These are phyloP conservation scores for Hirsutella minnesotensis DNA, from an alignment of 2,329 filamentous ascomycete species.

Conservation along the genomic window DNA sequence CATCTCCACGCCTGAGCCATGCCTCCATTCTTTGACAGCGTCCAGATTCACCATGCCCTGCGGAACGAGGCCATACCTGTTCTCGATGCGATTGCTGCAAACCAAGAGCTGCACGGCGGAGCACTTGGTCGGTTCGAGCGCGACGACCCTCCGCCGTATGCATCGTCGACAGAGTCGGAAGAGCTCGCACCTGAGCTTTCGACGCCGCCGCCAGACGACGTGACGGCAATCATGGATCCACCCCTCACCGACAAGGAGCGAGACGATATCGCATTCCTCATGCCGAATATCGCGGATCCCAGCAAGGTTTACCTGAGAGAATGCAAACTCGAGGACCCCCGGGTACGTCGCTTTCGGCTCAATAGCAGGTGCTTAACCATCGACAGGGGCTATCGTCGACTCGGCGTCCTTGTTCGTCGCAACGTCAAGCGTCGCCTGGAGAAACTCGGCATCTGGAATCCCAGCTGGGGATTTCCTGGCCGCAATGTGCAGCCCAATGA, in stretches of 20 bases:
- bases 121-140: constrained; percentile 1
- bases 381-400: not conserved
- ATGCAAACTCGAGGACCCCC: not conserved
- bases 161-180: constrained; percentile 1
- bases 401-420: constrained; percentile 1
- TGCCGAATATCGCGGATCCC: not conserved
- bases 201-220: not conserved
- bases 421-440: constrained; percentile 2
- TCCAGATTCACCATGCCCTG: not conserved
- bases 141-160: constrained; percentile 1
- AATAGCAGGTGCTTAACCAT: not conserved
- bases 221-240: not conserved
- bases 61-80: not conserved
- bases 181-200: not conserved
- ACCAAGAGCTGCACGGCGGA: not conserved
- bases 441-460: constrained; percentile 3
- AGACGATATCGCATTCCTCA: not conserved
- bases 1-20: not conserved
- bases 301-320: not conserved
- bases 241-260: not conserved
- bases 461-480: constrained; percentile 1
- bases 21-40: constrained; percentile 1
- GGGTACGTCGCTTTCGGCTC: not conserved
- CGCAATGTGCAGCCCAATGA: not conserved
- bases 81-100: not conserved